Evolutionary conservation across 805 yeast genomes (phyloP), one percentile per base, ranked within the genome.

Genomic region (Wickerhamomyces strasburgensis): DNA sequence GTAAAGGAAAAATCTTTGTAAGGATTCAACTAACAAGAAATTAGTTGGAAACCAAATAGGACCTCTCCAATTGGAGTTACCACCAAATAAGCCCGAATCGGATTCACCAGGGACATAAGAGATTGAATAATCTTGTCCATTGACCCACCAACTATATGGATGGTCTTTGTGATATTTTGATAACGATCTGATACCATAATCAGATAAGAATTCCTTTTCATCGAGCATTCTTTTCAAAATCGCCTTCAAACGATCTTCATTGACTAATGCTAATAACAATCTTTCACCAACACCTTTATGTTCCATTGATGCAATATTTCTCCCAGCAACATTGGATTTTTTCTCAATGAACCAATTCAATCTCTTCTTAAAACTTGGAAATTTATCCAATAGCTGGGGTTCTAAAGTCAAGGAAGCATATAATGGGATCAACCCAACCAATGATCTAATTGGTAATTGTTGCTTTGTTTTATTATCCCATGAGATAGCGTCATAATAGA

Each of bases 21-120:
- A 67, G 0, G 95, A 78, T 64, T 88, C 97, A 40, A 88, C 85
- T 27, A 88, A 65, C 43, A 88, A 65, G 60, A 88, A 88, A 53
- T 83, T 88, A 10, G 85, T 85, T 15, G 97, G 95, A 70, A 88
- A 87, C 97, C 97, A 88, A 49, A 88, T 87, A 13, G 97, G 96
- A 3, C 97, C 97, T 60, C 97, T 73, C 97, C 97, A 88, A 62
- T 88, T 88, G 16, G 96, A 87, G 59, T 88, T 88, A 41, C 97
- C 97, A 34, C 97, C 97, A 70, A 88, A 88, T 75, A 89, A 75
- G 5, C 95, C 95, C 5, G 94, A 81, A 56, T 86, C 90, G 19
- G 94, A 83, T 55, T 86, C 95, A 21, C 95, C 96, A 5, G 95
- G 82, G 37, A 86, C 72, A 60, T 87, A 86, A 41, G 73, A 72